Evolutionary conservation across 2,329 filamentous ascomycete genomes (phyloP), one percentile per base, ranked within the genome.

Genomic region (Zymoseptoria crescenta): DNA sequence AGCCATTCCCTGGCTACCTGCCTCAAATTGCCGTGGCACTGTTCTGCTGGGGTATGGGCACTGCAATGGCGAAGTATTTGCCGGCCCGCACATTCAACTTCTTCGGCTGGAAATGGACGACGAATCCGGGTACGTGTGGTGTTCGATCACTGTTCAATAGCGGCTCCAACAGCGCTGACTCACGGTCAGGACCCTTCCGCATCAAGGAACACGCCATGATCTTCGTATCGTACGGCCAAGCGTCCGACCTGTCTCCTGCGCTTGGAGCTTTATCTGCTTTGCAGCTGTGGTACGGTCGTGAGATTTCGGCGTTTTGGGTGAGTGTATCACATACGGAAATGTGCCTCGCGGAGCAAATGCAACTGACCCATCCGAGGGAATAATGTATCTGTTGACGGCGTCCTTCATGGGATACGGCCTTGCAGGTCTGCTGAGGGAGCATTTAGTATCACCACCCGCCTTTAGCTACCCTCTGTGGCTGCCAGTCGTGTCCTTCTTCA

Each of bases 381-480:
- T 62, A 21, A 41, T 64, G 3, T 62, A 60, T 50, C 41, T 64
- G 24, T 30, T 64, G 28, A 61, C 58, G 8, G 52, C 60, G 16
- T 55, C 58, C 20, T 48, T 62, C 58, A 56, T 95, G 49, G 90
- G 90, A 13, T 95, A 94, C 72, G 85, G 89, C 3, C 91, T 95
- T 71, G 90, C 90, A 54, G 90, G 90, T 2, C 78, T 95, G 53
- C 88, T 89, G 1, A 81, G 90, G 58, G 83, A 89, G 53, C 93
- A 91, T 70, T 79, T 95, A 5, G 90, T 95, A 41, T 84, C 88
- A 24, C 90, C 90, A 0, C 88, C 87, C 63, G 88, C 88, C 60
- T 94, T 95, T 89, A 91, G 94, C 51, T 95, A 90, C 89, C 90
- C 90, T 16, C 49, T 58, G 29, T 56, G 58, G 6, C 53, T 62